Base-by-base conservation (phyloP, 306 rosid genomes). In the Inga laurina region DNA sequence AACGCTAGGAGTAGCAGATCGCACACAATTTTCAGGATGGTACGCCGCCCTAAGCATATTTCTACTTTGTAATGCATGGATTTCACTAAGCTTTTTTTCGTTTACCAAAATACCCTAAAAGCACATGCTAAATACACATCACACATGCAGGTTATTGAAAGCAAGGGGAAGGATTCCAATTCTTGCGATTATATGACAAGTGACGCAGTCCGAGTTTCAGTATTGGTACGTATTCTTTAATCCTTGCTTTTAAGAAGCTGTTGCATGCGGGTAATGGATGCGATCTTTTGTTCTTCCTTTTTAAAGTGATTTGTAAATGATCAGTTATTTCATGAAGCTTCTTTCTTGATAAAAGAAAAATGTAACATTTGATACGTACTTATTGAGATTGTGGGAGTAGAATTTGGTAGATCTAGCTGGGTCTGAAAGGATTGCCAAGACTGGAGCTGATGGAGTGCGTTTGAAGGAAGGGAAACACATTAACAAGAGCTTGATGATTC, bases 11-110 rank as follows among this genome's bases (percentile, higher is more conserved):
- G 99, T 87, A 96, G 99, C 84, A 92, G 99, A 78, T 96, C 99
- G 7, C 99, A 96, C 88, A 94, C 97, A 78, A 94, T 96, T 89
- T 96, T 96, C 82, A 89, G 99, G 89, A 94, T 96, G 99, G 99
- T 96, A 77, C 45, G 87, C 79, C 79, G 8, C 39, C 64, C 48
- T 69, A 74, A 45, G 66, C 74, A 22, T 37, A 16, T 57, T 56
- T 15, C 61, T 57, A 10, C 35, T 48, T 72, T 78, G 59, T 27
- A 22, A 18, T 51, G 12, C 45, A 45, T 48, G 49, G 16, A 72
- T 77, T 32, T 64, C 34, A 37, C 19, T 62, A 67, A 21, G 51
- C 70, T 18, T 37, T 39, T 24, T 74, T 61, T 74, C 13, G 65
- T 56, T 46, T 46, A 16, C 43, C n/a, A 35, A 45, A 24, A 4